Conservation (phyloP, 179 eudicot species). For the Silene coronaria region DNA sequence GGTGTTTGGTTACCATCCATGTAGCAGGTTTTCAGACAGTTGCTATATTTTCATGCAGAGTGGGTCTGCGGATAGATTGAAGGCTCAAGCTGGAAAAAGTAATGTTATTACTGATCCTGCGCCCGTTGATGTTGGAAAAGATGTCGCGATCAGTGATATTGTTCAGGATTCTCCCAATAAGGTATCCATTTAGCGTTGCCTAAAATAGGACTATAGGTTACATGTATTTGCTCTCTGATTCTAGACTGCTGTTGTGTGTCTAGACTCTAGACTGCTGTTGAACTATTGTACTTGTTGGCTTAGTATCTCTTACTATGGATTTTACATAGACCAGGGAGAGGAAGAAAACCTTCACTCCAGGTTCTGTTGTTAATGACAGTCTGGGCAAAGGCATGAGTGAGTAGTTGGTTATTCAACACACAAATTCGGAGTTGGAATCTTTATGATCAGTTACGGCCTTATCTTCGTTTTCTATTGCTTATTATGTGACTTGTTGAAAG, state of each 20-base stretch:
- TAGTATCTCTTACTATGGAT: not conserved
- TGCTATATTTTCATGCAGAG: conserved; percentile 99
- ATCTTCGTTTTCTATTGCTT: not conserved
- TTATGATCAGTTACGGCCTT: not conserved
- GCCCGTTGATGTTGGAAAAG: conserved; percentile 12
- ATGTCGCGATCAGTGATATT: conserved; percentile 36
- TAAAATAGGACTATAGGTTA: not conserved
- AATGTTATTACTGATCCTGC: conserved; percentile 20
- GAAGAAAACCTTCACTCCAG: not conserved
- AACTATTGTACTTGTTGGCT: not conserved
- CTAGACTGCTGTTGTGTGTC: not conserved
- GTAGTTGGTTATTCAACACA: not conserved
- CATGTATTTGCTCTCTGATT: not conserved
- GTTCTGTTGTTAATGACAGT: not conserved
- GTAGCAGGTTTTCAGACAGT: conserved; percentile 99
- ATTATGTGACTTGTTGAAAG: conserved; percentile 10
- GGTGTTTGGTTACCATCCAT: conserved; percentile 89
- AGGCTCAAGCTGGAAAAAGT: conserved; percentile 30
- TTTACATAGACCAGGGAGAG: not conserved
- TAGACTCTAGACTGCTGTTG: not conserved
- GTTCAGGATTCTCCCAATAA: conserved; percentile 86
- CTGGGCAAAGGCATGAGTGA: too few species aligned
- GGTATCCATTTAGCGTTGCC: conserved; percentile 39
- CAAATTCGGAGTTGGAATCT: conserved; percentile 1
- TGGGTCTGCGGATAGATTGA: conserved; percentile 56